Evolutionary conservation across 1,139 yeast species (phyloP).

Genomic region (Debaryomyces nepalensis): DNA sequence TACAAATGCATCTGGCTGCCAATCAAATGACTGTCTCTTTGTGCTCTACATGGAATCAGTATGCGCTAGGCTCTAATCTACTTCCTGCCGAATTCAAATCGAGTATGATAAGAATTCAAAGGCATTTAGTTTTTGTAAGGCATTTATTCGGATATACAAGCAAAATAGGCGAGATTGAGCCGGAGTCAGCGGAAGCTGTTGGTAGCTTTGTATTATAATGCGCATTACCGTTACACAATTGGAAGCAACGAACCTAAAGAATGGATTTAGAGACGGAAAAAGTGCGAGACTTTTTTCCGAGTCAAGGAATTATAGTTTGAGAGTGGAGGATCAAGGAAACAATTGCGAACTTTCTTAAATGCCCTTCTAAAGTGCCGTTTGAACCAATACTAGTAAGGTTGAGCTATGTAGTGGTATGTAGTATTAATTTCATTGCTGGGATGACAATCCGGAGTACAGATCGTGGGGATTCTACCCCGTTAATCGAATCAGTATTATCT

Average conservation of each 20-base stretch:
- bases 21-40: no score
- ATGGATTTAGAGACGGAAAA: no score
- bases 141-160: no score
- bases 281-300: not conserved
- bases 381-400: not conserved
- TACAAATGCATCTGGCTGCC: no score
- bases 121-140: no score
- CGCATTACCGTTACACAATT: no score
- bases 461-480: constrained; percentile 4
- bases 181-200: no score
- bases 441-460: constrained; percentile 4
- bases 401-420: not conserved
- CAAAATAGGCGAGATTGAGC: no score
- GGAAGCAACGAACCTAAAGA: no score
- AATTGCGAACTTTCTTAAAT: not conserved
- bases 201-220: no score
- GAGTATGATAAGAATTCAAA: not conserved
- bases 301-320: not conserved
- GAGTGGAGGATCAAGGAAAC: not conserved
- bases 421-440: not conserved
- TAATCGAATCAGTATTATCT: not conserved
- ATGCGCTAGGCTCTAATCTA: no score
- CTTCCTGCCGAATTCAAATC: constrained; percentile 1
- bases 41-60: no score
- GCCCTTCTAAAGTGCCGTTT: constrained; percentile 1